phyloP scores from a whole-genome alignment of 208 protist genomes.

The Wallacemonas rigidus region DNA sequence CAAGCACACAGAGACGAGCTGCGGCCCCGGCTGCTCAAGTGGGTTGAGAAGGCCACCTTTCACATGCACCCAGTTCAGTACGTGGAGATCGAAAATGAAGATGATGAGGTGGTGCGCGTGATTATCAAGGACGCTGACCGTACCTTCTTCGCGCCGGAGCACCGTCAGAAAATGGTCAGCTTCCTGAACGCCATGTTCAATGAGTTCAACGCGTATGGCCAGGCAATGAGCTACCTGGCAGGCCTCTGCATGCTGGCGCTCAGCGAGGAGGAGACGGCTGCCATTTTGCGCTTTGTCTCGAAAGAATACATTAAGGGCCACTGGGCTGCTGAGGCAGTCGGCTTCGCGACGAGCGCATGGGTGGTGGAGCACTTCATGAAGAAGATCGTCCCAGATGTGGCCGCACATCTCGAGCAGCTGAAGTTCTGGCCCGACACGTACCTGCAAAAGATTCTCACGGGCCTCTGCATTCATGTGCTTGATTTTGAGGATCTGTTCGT shows the following conservation, averaged over 20 bases:
- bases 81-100: slow-evolving; percentile 77
- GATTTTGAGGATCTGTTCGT: slow-evolving; percentile 80
- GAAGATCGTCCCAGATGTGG: slow-evolving; percentile 67
- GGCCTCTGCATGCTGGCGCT: slow-evolving; percentile 83
- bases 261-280: slow-evolving; percentile 79
- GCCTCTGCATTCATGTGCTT: slow-evolving; percentile 90
- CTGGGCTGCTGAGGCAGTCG: slow-evolving; percentile 88
- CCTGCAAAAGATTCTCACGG: slow-evolving; percentile 90
- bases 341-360: slow-evolving; percentile 89
- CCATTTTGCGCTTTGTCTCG: slow-evolving; percentile 77
- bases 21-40: slow-evolving; percentile 63
- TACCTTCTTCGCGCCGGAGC: slow-evolving; percentile 78
- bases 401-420: slow-evolving; percentile 70
- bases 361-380: slow-evolving; percentile 88
- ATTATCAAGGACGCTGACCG: slow-evolving; percentile 91
- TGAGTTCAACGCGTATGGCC: slow-evolving; percentile 86
- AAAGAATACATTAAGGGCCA: slow-evolving; percentile 83
- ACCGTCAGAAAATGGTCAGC: slow-evolving; percentile 73
- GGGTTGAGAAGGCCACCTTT: slow-evolving; percentile 64
- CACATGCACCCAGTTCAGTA: slow-evolving; percentile 71
- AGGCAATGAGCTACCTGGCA: slow-evolving; percentile 92
- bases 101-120: slow-evolving; percentile 88
- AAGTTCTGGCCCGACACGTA: slow-evolving; percentile 93
- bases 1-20: slow-evolving; percentile 59
- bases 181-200: slow-evolving; percentile 84